phyloP scores from a whole-genome alignment of 495 filamentous ascomycete genomes.

The Geopyxis carbonaria region DNA sequence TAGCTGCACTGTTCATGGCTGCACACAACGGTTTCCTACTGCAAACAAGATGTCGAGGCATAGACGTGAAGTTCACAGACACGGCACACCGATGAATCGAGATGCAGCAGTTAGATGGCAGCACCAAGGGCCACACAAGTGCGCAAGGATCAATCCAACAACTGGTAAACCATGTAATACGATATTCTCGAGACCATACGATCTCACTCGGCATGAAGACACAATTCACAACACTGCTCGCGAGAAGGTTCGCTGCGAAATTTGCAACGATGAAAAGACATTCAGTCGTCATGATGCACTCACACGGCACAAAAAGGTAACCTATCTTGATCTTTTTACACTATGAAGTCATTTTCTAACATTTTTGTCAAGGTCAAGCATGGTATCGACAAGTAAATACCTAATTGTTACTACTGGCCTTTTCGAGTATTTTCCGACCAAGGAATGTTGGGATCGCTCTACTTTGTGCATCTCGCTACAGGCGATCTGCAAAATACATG shows the following conservation, averaged over 20 bases:
- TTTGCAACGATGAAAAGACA: constrained; percentile 95
- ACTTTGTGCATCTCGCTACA: too few species aligned
- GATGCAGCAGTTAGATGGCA: constrained; percentile 41
- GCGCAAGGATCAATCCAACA: constrained; percentile 82
- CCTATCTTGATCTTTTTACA: too few species aligned
- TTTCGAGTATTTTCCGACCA: too few species aligned
- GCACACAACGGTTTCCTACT: constrained; percentile 72
- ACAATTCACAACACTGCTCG: constrained; percentile 92
- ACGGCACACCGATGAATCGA: constrained; percentile 29
- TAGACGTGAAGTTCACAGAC: constrained; percentile 83
- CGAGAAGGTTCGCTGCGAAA: constrained; percentile 84
- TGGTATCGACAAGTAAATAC: too few species aligned
- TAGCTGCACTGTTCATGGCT: constrained; percentile 88
- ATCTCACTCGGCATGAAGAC: constrained; percentile 90
- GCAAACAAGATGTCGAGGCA: constrained; percentile 80
- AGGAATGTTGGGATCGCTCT: too few species aligned
- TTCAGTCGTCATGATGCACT: constrained; percentile 85
- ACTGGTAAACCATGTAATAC: constrained; percentile 95
- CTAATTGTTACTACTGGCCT: too few species aligned
- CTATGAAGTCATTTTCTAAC: too few species aligned
- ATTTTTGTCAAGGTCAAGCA: too few species aligned
- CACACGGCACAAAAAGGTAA: constrained; percentile 60
- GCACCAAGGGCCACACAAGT: constrained; percentile 77
- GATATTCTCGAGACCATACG: constrained; percentile 92
- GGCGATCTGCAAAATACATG: too few species aligned